Percentiles rank a stretch among this genome's conserved stretches.
phyloP scores from a whole-genome alignment of 306 rosid species.

The Casuarina glauca region DNA sequence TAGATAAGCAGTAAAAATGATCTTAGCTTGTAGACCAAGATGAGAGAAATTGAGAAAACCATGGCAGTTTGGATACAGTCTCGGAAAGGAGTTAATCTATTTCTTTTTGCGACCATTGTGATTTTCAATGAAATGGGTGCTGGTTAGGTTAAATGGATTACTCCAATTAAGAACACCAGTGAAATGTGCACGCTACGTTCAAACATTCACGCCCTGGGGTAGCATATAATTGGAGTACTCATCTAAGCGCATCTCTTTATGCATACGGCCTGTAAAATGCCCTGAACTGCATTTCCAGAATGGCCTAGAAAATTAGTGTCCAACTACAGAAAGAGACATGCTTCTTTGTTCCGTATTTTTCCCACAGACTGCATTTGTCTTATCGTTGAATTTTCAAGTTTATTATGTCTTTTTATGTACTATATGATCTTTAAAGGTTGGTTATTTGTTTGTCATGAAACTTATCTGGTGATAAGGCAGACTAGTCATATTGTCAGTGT shows the following conservation, averaged over 20 bases:
- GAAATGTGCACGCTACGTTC: not conserved
- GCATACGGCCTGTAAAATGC: not conserved
- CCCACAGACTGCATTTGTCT: not conserved
- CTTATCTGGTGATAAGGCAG: not conserved
- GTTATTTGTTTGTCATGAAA: not conserved
- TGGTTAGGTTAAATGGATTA: conserved; percentile 1
- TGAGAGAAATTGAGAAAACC: not conserved
- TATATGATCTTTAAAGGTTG: not conserved
- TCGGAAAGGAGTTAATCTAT: not conserved
- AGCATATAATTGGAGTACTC: not conserved
- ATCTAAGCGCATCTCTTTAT: not conserved
- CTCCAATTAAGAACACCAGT: not conserved
- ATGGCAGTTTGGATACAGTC: too few species aligned
- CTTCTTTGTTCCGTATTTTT: not conserved
- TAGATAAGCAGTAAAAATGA: not conserved
- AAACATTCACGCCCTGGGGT: not conserved
- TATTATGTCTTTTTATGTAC: not conserved
- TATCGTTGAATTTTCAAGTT: not conserved
- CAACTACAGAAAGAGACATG: not conserved
- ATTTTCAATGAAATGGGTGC: not conserved
- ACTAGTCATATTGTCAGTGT: not conserved
- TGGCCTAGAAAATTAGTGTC: not conserved
- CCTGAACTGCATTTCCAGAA: conserved; percentile 7
- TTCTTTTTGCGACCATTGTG: not conserved
- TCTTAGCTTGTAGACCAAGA: not conserved